Evolutionary conservation across 2,329 filamentous ascomycete species (phyloP), one percentile per base, ranked within the genome.

Genomic region (Teratosphaeria nubilosa): DNA sequence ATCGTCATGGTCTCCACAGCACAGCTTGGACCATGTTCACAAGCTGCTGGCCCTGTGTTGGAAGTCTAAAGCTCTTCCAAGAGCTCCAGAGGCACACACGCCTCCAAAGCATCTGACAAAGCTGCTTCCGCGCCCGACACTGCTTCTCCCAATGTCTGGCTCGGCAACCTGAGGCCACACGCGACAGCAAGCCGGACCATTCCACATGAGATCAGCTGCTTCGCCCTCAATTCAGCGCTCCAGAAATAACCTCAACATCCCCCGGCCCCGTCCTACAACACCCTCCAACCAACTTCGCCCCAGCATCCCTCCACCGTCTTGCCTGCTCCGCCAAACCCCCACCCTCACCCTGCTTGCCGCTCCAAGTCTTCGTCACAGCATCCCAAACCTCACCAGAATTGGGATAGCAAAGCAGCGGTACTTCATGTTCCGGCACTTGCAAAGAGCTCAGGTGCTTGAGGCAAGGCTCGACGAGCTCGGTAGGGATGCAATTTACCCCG

Each of bases 331-430:
- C 64, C n/a, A 64, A 63, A 55, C 74, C 60, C 25, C 64, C 59
- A 3, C 64, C 62, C 32, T 63, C 61, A 11, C 64, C 59, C 22
- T 61, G 58, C 27, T 56, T 27, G 9, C 70, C 68, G 48, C 63
- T 59, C 70, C 70, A 73, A 24, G 61, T 65, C 56, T 76, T 70
- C 11, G 65, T 72, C 56, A 64, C 65, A 5, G 76, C 74, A 65
- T 78, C 73, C 71, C 74, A 79, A 27, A 66, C 65, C 64, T 79
- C 77, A 2, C 77, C 77, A 3, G 75, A 77, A 55, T 79, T 79
- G 0, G 77, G 75, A 65, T 78, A 79, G 56, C 61, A 64, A 13
- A 66, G 53, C 48, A 62, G 25, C n/a, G 57, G 54, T 3, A 63
- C 9, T 22, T 16, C 27, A 25, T 41, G 13, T 3, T 13, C 24